Percentiles rank a stretch among this genome's conserved stretches.
phyloP scores from a whole-genome alignment of 2,329 filamentous ascomycete species.

The Aspergillus sp. region DNA sequence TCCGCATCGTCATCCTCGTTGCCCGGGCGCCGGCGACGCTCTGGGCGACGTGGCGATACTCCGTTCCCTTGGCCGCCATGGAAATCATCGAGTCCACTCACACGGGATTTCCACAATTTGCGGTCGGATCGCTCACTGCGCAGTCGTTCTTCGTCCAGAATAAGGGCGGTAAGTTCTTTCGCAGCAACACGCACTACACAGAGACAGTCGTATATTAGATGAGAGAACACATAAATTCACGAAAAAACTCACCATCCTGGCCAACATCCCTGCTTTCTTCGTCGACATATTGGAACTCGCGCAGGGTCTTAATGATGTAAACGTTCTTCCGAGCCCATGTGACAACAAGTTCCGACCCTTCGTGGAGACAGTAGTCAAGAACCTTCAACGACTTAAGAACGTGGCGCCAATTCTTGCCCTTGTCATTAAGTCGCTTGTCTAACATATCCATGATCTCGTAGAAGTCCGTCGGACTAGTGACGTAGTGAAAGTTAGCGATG shows the following conservation, averaged over 20 bases:
- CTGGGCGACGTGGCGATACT: constrained; percentile 37
- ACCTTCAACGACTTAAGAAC: constrained; percentile 97
- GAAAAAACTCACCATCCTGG: constrained; percentile 73
- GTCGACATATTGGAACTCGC: constrained; percentile 95
- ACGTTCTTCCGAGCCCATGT: constrained; percentile 98
- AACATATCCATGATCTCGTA: constrained; percentile 99
- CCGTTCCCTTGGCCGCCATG: constrained; percentile 46
- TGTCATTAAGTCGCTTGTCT: constrained; percentile 97
- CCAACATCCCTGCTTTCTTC: constrained; percentile 95
- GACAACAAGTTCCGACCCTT: constrained; percentile 93
- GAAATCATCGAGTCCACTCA: constrained; percentile 83
- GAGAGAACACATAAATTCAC: not conserved
- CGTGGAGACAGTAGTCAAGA: constrained; percentile 94
- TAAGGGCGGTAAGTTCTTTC: constrained; percentile 89
- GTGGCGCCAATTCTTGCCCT: constrained; percentile 99
- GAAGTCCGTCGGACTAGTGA: constrained; percentile 82
- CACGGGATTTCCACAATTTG: constrained; percentile 94
- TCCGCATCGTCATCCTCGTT: constrained; percentile 83
- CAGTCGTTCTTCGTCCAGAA: constrained; percentile 90
- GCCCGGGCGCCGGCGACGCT: constrained; percentile 51
- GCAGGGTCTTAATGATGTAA: constrained; percentile 97
- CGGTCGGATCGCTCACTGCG: constrained; percentile 87
- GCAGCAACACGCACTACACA: constrained; percentile 82
- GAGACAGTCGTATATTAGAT: not conserved
- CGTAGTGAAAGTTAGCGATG: not conserved